Conservation (phyloP, 257 asterid species). For the Jasminum sambac region DNA sequence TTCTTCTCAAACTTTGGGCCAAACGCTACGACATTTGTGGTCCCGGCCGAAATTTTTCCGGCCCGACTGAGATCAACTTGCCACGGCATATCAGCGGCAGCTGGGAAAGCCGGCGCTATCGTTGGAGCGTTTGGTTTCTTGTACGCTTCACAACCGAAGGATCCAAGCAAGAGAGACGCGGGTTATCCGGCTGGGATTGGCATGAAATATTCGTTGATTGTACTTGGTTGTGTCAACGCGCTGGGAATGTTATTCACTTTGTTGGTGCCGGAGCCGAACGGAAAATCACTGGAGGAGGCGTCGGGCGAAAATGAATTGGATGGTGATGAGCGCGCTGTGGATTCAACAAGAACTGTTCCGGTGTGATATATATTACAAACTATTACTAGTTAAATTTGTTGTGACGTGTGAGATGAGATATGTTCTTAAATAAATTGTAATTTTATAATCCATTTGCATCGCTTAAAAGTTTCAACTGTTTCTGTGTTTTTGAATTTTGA, state of each 20-base stretch:
- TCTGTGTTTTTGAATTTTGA: no score
- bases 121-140: slow-evolving; percentile 47
- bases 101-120: slow-evolving; percentile 50
- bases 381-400: no score
- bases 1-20: slow-evolving; percentile 56
- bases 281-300: slow-evolving; percentile 45
- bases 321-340: slow-evolving; percentile 13
- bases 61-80: slow-evolving; percentile 48
- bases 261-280: slow-evolving; percentile 47
- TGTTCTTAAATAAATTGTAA: no score
- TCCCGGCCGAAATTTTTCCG: slow-evolving; percentile 49
- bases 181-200: slow-evolving; percentile 52
- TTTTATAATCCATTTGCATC: no score
- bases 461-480: no score
- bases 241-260: slow-evolving; percentile 39
- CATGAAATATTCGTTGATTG: slow-evolving; percentile 37
- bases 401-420: no score
- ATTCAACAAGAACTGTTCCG: slow-evolving; percentile 7
- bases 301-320: slow-evolving; percentile 32
- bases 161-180: slow-evolving; percentile 28
- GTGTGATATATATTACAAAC: slow-evolving; percentile 14
- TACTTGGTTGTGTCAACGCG: slow-evolving; percentile 29
- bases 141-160: slow-evolving; percentile 35
- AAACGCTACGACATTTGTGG: slow-evolving; percentile 48
- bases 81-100: slow-evolving; percentile 53